Percentiles rank a stretch among this genome's conserved stretches.
Evolutionary conservation across 1,284 basidiomycete genomes (phyloP).

Genomic region (Stygiomarasmius scandens): DNA sequence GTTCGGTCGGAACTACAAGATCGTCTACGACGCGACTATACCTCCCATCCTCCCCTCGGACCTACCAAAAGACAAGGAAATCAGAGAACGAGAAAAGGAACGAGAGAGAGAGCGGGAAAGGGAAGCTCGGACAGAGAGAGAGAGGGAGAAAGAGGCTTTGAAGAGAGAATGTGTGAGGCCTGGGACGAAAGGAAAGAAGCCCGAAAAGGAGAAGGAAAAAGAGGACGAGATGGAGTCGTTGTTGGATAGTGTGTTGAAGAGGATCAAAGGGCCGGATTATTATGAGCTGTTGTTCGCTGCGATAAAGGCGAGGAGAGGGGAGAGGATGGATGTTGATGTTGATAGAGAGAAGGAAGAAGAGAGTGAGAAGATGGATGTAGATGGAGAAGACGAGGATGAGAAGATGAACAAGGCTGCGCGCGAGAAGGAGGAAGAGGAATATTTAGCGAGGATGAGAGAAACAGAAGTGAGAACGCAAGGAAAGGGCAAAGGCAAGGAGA

Average conservation of each 20-base stretch:
- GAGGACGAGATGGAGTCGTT: constrained; percentile 3
- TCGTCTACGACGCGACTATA: constrained; percentile 63
- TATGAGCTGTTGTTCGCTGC: constrained; percentile 11
- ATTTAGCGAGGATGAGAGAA: constrained; percentile 53
- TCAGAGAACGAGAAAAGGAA: constrained; percentile 2
- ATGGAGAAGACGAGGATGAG: constrained; percentile 56
- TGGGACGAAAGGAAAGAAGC: constrained; percentile 9
- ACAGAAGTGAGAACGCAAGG: constrained; percentile 55
- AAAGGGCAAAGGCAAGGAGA: constrained; percentile 66
- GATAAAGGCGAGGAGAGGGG: constrained; percentile 2
- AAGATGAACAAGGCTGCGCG: constrained; percentile 13
- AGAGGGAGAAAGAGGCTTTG: constrained; percentile 4
- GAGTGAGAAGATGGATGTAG: constrained; percentile 59
- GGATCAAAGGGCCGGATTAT: constrained; percentile 8
- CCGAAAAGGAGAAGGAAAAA: not conserved
- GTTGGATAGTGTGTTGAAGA: not conserved
- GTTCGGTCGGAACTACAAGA: constrained; percentile 48
- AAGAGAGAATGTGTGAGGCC: constrained; percentile 2
- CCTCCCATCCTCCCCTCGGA: constrained; percentile 23
- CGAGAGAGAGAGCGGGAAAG: constrained; percentile 1
- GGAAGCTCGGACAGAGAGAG: not conserved
- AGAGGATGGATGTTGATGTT: not conserved
- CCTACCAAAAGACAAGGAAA: constrained; percentile 1
- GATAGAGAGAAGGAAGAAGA: constrained; percentile 57
- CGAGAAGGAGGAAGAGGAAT: not conserved